A percentile compares a stretch with the other conserved stretches of the same genome.
Evolutionary conservation across 257 asterid species (phyloP).

Genomic region (Gentiana macrophylla): DNA sequence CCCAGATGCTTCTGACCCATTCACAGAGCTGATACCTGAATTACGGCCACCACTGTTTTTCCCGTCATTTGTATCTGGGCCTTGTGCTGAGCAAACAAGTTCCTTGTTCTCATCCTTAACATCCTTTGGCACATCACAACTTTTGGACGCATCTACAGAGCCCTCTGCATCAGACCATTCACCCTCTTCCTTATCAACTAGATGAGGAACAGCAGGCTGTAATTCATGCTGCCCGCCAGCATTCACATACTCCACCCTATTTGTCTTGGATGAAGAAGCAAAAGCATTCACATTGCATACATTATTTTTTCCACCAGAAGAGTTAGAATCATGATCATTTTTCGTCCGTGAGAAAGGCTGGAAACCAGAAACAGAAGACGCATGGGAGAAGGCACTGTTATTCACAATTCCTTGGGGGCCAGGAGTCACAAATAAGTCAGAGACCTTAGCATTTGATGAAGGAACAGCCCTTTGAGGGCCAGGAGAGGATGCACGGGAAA

Average conservation of each 20-base stretch:
- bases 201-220: conserved; percentile 26
- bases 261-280: conserved; percentile 22
- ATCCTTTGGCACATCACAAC: conserved; percentile 24
- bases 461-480: too few species aligned
- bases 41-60: conserved; percentile 25
- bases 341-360: conserved; percentile 84
- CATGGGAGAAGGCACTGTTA: conserved; percentile 89
- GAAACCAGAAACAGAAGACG: conserved; percentile 88
- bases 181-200: conserved; percentile 93
- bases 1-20: conserved; percentile 55
- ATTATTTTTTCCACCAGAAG: conserved; percentile 25
- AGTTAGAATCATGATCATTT: conserved; percentile 31
- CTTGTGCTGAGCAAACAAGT: conserved; percentile 21
- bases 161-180: conserved; percentile 99
- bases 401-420: conserved; percentile 74
- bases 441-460: conserved; percentile 32
- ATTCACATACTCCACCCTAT: conserved; percentile 32
- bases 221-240: conserved; percentile 29
- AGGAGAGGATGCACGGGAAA: too few species aligned
- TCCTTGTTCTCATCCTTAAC: conserved; percentile 39
- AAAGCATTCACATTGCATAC: conserved; percentile 17
- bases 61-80: conserved; percentile 49
- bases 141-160: conserved; percentile 36
- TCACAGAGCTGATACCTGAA: conserved; percentile 25
- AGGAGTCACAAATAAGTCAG: conserved; percentile 51